phyloP scores from a whole-genome alignment of 257 asterid species.

The Gynochthodes officinalis region DNA sequence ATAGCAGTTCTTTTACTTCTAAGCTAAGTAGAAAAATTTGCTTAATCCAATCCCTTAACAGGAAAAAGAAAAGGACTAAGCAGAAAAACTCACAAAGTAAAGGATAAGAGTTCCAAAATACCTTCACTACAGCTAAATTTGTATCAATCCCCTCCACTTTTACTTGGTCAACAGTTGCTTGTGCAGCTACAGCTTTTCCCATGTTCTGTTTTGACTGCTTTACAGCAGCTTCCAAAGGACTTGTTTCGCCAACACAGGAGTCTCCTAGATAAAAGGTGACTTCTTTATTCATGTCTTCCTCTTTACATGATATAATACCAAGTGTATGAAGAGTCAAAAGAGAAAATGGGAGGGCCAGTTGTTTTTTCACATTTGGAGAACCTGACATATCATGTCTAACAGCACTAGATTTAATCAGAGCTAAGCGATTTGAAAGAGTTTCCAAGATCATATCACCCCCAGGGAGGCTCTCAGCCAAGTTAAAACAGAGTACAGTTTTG shows the following conservation, averaged over 20 bases:
- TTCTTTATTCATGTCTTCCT: conserved; percentile 42
- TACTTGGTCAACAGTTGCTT: conserved; percentile 86
- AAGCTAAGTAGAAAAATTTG: neutral
- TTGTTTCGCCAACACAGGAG: conserved; percentile 62
- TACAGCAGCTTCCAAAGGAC: conserved; percentile 73
- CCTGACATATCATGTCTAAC: conserved; percentile 37
- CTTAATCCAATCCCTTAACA: neutral
- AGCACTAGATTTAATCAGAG: conserved; percentile 35
- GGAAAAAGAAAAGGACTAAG: conserved; percentile 14
- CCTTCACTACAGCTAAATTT: conserved; percentile 87
- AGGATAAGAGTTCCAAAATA: conserved; percentile 19
- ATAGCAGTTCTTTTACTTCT: neutral
- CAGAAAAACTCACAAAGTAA: neutral
- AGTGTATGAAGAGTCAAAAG: conserved; percentile 56
- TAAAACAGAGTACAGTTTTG: conserved; percentile 78
- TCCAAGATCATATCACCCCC: conserved; percentile 80
- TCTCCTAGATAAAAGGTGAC: conserved; percentile 47
- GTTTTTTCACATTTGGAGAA: conserved; percentile 55
- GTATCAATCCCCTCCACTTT: conserved; percentile 93
- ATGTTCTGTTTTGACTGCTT: conserved; percentile 71
- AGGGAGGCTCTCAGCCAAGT: conserved; percentile 94
- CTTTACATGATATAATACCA: conserved; percentile 46
- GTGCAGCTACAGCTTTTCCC: conserved; percentile 90
- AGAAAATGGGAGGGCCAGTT: conserved; percentile 44
- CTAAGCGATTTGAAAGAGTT: conserved; percentile 54